Base-by-base conservation (phyloP, 176 grass and related monocot genomes). In the Luzula sylvatica region DNA sequence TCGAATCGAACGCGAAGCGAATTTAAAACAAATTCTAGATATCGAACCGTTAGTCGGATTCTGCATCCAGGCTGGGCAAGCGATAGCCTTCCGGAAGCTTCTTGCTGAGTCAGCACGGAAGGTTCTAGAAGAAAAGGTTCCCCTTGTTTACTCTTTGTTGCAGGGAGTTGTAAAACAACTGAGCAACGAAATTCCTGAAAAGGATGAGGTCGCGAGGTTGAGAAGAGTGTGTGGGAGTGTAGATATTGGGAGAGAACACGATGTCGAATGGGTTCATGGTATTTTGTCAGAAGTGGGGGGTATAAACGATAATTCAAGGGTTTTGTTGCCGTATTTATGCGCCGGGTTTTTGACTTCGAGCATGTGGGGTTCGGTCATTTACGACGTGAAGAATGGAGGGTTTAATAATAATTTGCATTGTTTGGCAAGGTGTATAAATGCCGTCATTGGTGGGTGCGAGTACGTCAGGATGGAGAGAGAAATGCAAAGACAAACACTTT, bases 381-480 rank as follows among this genome's bases (percentile, higher is more conserved):
- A 89, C 76, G 77, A 88, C 69, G 62, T 82, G 3, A 88, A 68
- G 62, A 78, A 72, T 58, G 77, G 90, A 48, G 84, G 81, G 5
- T 89, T 89, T 72, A 86, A 80, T 61, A 88, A 88, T 62, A 96
- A 96, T 76, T 32, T 96, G 40, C 83, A 89, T 39, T 89, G 90
- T 67, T 61, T 96, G 69, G 81, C 84, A 78, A 89, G 84, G 58
- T 89, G 90, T 67, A 61, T 96, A 43, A 89, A 67, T 66, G 77
- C 90, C 29, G 77, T 96, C 40, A 77, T 96, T 52, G 90, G 83
- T 50, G 90, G 84, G 61, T 85, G 84, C 66, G 84, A 96, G 61
- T 96, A 82, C 67, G 71, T 80, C 22, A 85, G 83, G 62, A 67
- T 83, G 40, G 80, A 88, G 54, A 85, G 78, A 65, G 81, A 86